Evolutionary conservation across 139 green algal genomes (phyloP), one percentile per base, ranked within the genome.

Genomic region (Volvox africanus): DNA sequence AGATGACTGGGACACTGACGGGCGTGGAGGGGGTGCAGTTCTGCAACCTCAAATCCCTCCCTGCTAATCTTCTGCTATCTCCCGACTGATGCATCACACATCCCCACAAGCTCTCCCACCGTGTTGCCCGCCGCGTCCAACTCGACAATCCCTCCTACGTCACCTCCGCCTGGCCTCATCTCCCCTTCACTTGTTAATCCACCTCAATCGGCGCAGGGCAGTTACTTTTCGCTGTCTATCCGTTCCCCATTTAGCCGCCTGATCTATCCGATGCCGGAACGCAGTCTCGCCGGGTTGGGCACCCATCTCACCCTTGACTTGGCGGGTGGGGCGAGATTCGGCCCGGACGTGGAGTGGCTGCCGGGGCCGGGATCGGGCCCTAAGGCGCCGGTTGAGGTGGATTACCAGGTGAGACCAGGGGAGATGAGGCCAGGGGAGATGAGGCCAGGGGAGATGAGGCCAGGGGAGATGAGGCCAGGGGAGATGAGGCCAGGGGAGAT

Each of bases 301-400:
- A 92, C 97, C 5, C 98, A 99, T 88, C 89, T 98, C 0, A 99
- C 98, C 0, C 89, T 99, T 68, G 98, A 99, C 88, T 33, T 99
- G 80, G 94, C 82, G 2, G 97, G 96, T 6, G 55, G 86, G 11
- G 95, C 95, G 6, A 93, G 92, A n/a, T 99, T 99, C 90, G 98
- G 98, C 0, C 98, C 98, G 0, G 97, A 99, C 89, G 96, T 99
- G 33, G 96, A 99, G 91, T 99, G 97, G 97, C 81, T 98, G 11
- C 75, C 93, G 1, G 36, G 50, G n/a, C 50, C 86, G 22, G 98
- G 98, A 0, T 97, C 97, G 0, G 96, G 99, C 88, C 96, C 99
- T 21, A 95, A 98, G 89, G 99, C 95, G 95, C 71, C 98, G 0
- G 61, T 93, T 1, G 28, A 32, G 14, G 30, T 97, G 6, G 95